Evolutionary conservation across 257 asterid species (phyloP).

Genomic region (Capsicum rhomboideum): DNA sequence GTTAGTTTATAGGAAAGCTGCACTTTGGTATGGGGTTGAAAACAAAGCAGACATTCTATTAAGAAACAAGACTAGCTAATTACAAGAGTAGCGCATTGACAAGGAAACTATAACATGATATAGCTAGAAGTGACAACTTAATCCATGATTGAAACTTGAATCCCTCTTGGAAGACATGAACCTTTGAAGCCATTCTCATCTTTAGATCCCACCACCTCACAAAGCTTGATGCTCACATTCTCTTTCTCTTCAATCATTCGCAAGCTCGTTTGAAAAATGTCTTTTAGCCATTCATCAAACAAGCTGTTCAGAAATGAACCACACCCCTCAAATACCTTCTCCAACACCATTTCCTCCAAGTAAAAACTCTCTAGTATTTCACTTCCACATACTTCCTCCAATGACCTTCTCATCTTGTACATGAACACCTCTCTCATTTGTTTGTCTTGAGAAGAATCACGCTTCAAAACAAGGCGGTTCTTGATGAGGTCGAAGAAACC

Average conservation of each 20-base stretch:
- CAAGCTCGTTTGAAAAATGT: slow-evolving; percentile 42
- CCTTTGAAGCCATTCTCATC: slow-evolving; percentile 40
- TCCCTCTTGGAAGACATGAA: slow-evolving; percentile 61
- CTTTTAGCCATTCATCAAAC: slow-evolving; percentile 64
- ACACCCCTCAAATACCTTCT: slow-evolving; percentile 29
- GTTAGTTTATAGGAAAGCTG: no score
- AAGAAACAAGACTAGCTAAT: slow-evolving; percentile 24
- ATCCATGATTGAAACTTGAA: slow-evolving; percentile 45
- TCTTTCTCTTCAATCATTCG: background rate
- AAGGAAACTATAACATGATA: background rate
- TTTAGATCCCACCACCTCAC: slow-evolving; percentile 32
- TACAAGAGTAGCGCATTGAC: slow-evolving; percentile 14
- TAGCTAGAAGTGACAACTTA: slow-evolving; percentile 26
- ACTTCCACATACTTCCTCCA: slow-evolving; percentile 14
- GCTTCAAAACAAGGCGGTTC: slow-evolving; percentile 26
- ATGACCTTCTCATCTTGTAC: slow-evolving; percentile 24
- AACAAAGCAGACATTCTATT: slow-evolving; percentile 8
- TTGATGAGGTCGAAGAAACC: slow-evolving; percentile 35
- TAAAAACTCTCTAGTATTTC: slow-evolving; percentile 11
- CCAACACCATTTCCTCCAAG: slow-evolving; percentile 41
- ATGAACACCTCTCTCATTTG: slow-evolving; percentile 32
- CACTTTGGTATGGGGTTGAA: background rate
- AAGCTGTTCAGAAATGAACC: slow-evolving; percentile 35
- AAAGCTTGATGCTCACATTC: slow-evolving; percentile 36
- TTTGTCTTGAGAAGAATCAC: slow-evolving; percentile 17